A percentile compares a stretch with the other conserved stretches of the same genome.
These are phyloP conservation scores for Rutstroemia sp. DNA, from an alignment of 2,329 filamentous ascomycete species.

Conservation along the genomic window DNA sequence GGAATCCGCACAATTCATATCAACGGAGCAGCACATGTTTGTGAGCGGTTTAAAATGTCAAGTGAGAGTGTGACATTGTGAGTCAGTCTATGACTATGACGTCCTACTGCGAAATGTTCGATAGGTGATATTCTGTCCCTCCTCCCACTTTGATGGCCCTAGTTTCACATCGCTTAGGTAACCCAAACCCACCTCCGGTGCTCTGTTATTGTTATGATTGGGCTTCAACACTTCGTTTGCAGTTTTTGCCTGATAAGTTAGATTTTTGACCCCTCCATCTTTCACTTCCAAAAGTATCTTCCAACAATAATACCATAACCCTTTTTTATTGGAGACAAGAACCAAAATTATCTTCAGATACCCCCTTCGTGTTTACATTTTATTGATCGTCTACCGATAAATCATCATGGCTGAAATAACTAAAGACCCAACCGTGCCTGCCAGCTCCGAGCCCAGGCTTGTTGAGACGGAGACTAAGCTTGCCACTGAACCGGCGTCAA, in stretches of 20 bases:
- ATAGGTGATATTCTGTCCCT: too few relatives aligned
- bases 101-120: too few relatives aligned
- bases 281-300: slow-evolving; percentile 6
- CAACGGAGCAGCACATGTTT: too few relatives aligned
- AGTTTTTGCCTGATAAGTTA: slow-evolving; percentile 9
- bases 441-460: slow-evolving; percentile 32
- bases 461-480: slow-evolving; percentile 37
- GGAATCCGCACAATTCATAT: too few relatives aligned
- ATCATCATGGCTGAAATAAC: slow-evolving; percentile 27
- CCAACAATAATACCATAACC: neutral
- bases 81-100: too few relatives aligned
- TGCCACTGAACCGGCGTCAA: slow-evolving; percentile 31
- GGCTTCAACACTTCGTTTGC: too few relatives aligned
- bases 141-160: too few relatives aligned
- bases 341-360: neutral
- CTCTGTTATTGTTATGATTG: too few relatives aligned
- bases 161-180: too few relatives aligned
- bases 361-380: neutral
- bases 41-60: too few relatives aligned
- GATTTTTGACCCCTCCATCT: slow-evolving; percentile 10
- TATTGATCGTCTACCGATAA: neutral
- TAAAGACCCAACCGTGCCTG: slow-evolving; percentile 28
- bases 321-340: slow-evolving; percentile 1
- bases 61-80: too few relatives aligned
- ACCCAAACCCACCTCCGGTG: too few relatives aligned